These are phyloP conservation scores for Mucor circinelloides DNA, from an alignment of 371 early-diverging fungal genomes.

Conservation along the genomic window DNA sequence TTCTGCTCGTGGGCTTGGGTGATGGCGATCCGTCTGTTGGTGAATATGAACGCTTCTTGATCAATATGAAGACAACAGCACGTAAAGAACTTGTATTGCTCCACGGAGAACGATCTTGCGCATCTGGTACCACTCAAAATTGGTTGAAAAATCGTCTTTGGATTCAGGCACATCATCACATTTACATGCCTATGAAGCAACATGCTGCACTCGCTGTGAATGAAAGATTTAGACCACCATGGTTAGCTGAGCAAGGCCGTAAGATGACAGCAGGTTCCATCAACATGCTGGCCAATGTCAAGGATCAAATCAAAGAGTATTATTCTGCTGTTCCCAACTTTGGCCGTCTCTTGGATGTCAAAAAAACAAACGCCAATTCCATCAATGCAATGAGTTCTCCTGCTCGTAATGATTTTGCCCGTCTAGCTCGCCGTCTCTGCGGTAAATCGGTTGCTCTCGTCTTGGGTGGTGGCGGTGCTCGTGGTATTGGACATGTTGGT, in stretches of 20 bases:
- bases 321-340: conserved; percentile 51
- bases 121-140: conserved; percentile 81
- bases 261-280: conserved; percentile 59
- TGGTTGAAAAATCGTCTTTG: conserved; percentile 94
- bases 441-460: conserved; percentile 97
- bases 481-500: conserved; percentile 97
- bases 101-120: conserved; percentile 77
- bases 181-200: conserved; percentile 81
- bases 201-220: conserved; percentile 25
- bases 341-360: conserved; percentile 34
- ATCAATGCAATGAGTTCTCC: conserved; percentile 31
- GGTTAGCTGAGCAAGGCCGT: conserved; percentile 55
- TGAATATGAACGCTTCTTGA: conserved; percentile 88
- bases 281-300: conserved; percentile 62
- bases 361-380: conserved; percentile 27
- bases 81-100: conserved; percentile 94
- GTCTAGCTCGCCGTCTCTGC: conserved; percentile 92
- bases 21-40: conserved; percentile 89
- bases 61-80: conserved; percentile 95
- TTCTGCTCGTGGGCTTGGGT: conserved; percentile 89
- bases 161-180: conserved; percentile 97
- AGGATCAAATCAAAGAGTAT: conserved; percentile 72
- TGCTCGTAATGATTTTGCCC: conserved; percentile 70
- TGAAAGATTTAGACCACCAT: conserved; percentile 49
- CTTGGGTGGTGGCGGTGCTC: conserved; percentile 99